Evolutionary conservation across 2,329 filamentous ascomycete genomes (phyloP).

Genomic region (Talaromyces sp.): DNA sequence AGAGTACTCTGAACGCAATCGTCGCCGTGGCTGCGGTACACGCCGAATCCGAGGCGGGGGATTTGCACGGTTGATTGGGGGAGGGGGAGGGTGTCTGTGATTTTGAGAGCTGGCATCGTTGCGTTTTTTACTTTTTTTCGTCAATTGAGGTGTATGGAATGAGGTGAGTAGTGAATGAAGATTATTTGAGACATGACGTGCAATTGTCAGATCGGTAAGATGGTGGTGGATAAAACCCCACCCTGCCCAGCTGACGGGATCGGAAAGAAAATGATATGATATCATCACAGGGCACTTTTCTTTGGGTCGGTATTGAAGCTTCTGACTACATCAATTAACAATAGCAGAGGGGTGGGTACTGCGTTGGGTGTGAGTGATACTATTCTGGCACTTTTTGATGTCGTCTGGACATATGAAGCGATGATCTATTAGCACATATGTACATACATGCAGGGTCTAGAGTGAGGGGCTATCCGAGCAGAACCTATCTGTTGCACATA

Average conservation of each 20-base stretch:
- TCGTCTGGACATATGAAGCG: background rate
- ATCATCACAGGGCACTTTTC: background rate
- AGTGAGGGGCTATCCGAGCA: background rate
- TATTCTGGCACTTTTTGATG: background rate
- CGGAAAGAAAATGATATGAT: slow-evolving; percentile 12
- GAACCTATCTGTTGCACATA: background rate
- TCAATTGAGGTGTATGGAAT: background rate
- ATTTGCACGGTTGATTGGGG: slow-evolving; percentile 52
- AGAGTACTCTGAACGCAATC: slow-evolving; percentile 58
- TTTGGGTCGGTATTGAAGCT: background rate
- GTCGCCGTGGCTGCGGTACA: slow-evolving; percentile 58
- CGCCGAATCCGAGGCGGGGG: slow-evolving; percentile 67
- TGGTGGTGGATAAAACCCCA: slow-evolving; percentile 7
- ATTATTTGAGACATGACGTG: background rate
- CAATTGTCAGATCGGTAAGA: background rate
- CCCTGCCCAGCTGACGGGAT: slow-evolving; percentile 7
- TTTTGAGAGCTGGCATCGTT: slow-evolving; percentile 37
- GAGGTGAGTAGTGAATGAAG: no score
- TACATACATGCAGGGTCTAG: background rate
- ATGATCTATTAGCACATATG: background rate
- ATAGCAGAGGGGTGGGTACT: background rate
- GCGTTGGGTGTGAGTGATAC: background rate
- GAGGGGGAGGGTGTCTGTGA: slow-evolving; percentile 51
- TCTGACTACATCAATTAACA: no score
- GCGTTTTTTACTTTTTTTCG: background rate